A percentile compares a stretch with the other conserved stretches of the same genome.
Conservation (phyloP, 768 basidiomycete genomes). For the Obba rivulosa region DNA sequence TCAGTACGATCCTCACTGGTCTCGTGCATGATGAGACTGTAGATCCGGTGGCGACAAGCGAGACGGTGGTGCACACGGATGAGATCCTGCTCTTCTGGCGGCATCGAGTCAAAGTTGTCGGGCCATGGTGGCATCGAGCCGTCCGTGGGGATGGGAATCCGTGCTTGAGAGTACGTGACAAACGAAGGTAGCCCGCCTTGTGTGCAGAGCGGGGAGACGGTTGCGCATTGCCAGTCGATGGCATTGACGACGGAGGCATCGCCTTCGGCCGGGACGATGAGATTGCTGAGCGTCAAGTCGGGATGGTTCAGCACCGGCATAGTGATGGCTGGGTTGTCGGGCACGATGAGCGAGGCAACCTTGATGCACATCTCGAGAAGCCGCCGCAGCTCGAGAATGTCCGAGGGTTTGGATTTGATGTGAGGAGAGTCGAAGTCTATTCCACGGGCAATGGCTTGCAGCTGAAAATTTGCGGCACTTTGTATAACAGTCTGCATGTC, state of each 20-base stretch:
- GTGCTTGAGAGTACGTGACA: not conserved
- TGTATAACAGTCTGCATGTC: conserved; percentile 4
- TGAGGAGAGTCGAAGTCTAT: not conserved
- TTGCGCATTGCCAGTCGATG: conserved; percentile 8
- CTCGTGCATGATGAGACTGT: not conserved
- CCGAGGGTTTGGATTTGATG: conserved; percentile 1
- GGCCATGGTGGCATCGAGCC: conserved; percentile 1
- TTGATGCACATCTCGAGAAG: conserved; percentile 6
- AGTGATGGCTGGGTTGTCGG: conserved; percentile 1
- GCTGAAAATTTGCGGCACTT: conserved; percentile 4
- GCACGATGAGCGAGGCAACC: conserved; percentile 2
- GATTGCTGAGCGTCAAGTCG: not conserved
- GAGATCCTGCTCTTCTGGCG: not conserved
- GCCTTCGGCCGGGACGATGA: conserved; percentile 2
- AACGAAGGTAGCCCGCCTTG: not conserved
- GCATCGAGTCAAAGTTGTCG: not conserved
- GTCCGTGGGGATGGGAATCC: not conserved
- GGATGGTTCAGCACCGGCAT: conserved; percentile 8
- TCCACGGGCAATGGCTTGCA: not conserved
- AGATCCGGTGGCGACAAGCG: not conserved
- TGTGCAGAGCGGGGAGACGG: conserved; percentile 3
- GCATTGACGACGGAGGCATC: not conserved
- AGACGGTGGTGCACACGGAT: conserved; percentile 1
- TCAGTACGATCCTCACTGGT: not conserved
- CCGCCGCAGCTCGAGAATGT: conserved; percentile 3